A percentile compares a stretch with the other conserved stretches of the same genome.
Evolutionary conservation across 2,329 filamentous ascomycete species (phyloP).

Genomic region (Pseudocercospora crystallina): DNA sequence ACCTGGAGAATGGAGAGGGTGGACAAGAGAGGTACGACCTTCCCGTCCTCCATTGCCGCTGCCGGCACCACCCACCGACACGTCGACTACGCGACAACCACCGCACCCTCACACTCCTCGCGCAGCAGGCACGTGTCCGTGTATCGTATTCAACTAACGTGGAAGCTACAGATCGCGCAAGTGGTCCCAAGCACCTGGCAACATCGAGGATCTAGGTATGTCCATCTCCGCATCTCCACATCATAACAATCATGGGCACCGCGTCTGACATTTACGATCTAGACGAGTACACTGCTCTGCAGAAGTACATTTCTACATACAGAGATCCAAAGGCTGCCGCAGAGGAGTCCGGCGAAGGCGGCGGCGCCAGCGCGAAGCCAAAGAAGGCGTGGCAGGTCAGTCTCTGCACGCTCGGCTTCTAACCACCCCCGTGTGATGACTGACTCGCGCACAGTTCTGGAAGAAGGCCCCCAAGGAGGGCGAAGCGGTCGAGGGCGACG

Average conservation of each 20-base stretch:
- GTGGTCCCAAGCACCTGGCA: constrained; percentile 41
- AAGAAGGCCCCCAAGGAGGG: constrained; percentile 37
- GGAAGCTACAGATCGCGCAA: constrained; percentile 34
- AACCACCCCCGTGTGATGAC: not conserved
- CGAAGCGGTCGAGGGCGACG: constrained; percentile 37
- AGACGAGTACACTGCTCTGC: constrained; percentile 66
- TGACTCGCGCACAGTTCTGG: constrained; percentile 51
- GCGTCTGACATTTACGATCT: constrained; percentile 29
- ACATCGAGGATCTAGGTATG: constrained; percentile 44
- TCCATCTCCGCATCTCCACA: not conserved
- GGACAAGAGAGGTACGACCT: constrained; percentile 22
- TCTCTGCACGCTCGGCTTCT: constrained; percentile 1
- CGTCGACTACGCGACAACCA: not conserved
- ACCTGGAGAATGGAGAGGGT: constrained; percentile 38
- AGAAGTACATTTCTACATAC: constrained; percentile 68
- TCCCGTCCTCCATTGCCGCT: constrained; percentile 3
- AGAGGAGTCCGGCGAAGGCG: constrained; percentile 44
- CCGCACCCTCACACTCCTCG: not conserved
- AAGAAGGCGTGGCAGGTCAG: constrained; percentile 54
- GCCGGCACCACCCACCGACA: not conserved
- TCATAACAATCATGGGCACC: constrained; percentile 5
- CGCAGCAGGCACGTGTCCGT: not conserved
- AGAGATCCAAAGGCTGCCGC: constrained; percentile 57
- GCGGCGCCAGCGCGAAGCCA: constrained; percentile 47
- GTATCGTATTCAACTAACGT: constrained; percentile 17